These are phyloP conservation scores for Brassica cretica DNA, from an alignment of 345 rosid species.

Conservation along the genomic window DNA sequence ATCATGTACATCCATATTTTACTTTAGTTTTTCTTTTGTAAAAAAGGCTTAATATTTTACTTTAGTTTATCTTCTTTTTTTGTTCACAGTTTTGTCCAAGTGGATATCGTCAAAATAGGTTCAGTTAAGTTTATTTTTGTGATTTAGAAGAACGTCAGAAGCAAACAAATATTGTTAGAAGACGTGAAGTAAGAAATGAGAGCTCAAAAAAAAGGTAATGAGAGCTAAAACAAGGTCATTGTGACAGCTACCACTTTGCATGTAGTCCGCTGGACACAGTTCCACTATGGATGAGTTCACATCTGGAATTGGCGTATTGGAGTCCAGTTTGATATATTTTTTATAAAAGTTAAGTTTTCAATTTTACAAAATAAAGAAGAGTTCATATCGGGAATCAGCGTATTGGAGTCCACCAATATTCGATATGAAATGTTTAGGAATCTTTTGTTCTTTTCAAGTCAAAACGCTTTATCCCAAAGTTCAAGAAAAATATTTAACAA, in stretches of 20 bases:
- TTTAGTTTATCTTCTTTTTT: not conserved
- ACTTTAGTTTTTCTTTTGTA: not conserved
- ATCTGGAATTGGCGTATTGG: not conserved
- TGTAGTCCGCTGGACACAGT: not conserved
- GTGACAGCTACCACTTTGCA: conserved; percentile 12
- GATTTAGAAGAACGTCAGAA: not conserved
- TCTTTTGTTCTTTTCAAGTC: not conserved
- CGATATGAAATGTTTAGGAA: not conserved
- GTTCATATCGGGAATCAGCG: not conserved
- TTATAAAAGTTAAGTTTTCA: not conserved
- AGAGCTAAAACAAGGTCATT: not conserved
- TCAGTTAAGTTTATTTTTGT: not conserved
- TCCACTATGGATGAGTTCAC: not conserved
- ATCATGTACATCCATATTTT: not conserved
- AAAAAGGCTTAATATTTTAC: not conserved
- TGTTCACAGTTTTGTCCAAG: not conserved
- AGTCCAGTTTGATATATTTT: not conserved
- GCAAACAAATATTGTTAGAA: conserved; percentile 1
- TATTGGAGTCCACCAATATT: not conserved
- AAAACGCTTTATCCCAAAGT: not conserved
- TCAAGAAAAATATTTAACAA: not conserved
- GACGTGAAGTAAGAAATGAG: conserved; percentile 13
- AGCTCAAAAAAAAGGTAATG: not conserved
- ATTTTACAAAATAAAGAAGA: not conserved
- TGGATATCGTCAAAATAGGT: not conserved